Base-by-base conservation (phyloP, 768 basidiomycete species). In the Termitomyces sp. region DNA sequence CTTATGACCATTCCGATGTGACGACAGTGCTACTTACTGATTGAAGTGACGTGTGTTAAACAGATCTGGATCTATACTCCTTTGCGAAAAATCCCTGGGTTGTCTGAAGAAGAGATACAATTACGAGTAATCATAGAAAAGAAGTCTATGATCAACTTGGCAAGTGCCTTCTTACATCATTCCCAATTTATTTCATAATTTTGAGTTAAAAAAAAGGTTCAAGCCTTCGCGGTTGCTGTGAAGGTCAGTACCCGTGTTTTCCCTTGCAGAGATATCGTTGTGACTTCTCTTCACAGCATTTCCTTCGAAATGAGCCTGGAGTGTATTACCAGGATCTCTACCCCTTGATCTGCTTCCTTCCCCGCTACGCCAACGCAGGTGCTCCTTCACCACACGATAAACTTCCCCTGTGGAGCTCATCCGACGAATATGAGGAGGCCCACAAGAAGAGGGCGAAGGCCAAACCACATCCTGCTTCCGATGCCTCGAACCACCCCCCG, bases 321-420 rank as follows among this genome's bases (percentile, higher is more conserved):
- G 38, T 39, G 5, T 91, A 84, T 70, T 89, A 87, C 64, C 75
- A 85, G 38, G 88, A 90, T 62, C 75, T 90, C 23, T 91, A 86
- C 62, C 81, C 83, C 9, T 73, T 89, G 45, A 75, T 89, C 52
- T 82, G 77, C 60, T 83, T 83, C 70, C 76, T 89, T 1, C 87
- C 86, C 7, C 80, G 81, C 18, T 82, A 82, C 60, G 76, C 77
- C n/a, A 71, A 70, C 57, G 56, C 58, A 18, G 50, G 44, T 5
- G 56, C 56, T 13, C 60, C 60, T 9, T 63, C 71, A 3, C 68
- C 71, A 1, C 67, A 65, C 7, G 77, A 82, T 56, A 75, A 76
- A 61, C 78, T 85, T 11, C 84, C 83, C 3, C 70, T 85, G 22
- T 85, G 83, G 82, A 71, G 76, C 36, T 70, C 76, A 3, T 77